Conservation (phyloP, 768 basidiomycete genomes). For the Suillus variegatus region DNA sequence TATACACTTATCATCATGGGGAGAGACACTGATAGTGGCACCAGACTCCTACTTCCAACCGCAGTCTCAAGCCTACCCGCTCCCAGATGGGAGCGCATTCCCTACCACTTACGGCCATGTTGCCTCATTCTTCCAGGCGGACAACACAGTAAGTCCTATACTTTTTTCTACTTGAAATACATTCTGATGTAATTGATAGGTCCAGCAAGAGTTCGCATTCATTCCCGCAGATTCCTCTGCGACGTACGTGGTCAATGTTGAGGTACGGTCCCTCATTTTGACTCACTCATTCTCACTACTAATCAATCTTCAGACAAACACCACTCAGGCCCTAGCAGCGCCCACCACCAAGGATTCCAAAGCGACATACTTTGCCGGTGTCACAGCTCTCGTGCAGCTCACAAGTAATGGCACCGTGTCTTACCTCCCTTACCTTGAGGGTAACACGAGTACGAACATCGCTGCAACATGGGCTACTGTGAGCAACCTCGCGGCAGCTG, state of each 20-base stretch:
- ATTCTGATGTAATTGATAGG: conserved; percentile 32
- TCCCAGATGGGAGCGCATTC: conserved; percentile 49
- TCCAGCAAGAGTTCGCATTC: conserved; percentile 76
- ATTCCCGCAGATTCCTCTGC: conserved; percentile 72
- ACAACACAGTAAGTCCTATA: conserved; percentile 42
- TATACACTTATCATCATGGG: too few relatives aligned
- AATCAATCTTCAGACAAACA: conserved; percentile 49
- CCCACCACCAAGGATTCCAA: conserved; percentile 59
- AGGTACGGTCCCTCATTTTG: conserved; percentile 38
- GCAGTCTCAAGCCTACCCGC: conserved; percentile 56
- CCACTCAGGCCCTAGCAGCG: conserved; percentile 59
- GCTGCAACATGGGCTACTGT: conserved; percentile 53
- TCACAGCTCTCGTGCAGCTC: conserved; percentile 65
- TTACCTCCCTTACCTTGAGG: conserved; percentile 58
- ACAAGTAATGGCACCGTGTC: conserved; percentile 58
- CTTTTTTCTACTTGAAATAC: not conserved
- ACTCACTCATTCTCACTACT: not conserved
- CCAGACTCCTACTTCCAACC: conserved; percentile 83
- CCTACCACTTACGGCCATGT: conserved; percentile 70
- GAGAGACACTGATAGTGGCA: not conserved
- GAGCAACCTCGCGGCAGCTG: conserved; percentile 43
- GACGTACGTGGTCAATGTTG: conserved; percentile 75
- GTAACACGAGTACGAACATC: conserved; percentile 43
- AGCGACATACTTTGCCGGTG: conserved; percentile 66
- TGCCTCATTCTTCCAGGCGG: conserved; percentile 63